These are phyloP conservation scores for Endocalyx cinctus DNA, from an alignment of 2,329 filamentous ascomycete species.

Conservation along the genomic window DNA sequence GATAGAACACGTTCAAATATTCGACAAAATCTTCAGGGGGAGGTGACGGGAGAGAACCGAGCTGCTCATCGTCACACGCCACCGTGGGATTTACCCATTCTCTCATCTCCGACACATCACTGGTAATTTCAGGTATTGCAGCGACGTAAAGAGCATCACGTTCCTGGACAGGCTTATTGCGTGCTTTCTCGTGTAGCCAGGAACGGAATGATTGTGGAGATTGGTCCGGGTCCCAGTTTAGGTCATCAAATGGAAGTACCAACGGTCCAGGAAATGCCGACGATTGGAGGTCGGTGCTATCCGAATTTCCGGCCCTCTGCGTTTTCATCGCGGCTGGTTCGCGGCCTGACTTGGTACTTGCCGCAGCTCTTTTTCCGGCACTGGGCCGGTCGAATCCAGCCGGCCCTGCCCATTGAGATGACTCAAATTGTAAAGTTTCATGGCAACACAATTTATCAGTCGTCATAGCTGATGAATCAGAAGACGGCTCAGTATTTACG, in stretches of 20 bases:
- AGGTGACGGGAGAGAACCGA: conserved; percentile 15
- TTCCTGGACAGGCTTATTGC: conserved; percentile 43
- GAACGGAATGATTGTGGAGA: conserved; percentile 47
- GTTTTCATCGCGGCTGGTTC: conserved; percentile 10
- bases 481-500: no score
- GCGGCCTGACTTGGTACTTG: conserved; percentile 23
- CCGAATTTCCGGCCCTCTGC: conserved; percentile 5
- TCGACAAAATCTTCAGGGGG: conserved; percentile 24
- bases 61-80: not conserved
- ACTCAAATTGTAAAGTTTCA: conserved; percentile 19
- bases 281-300: conserved; percentile 13
- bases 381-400: conserved; percentile 25
- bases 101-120: conserved; percentile 32
- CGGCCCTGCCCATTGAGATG: conserved; percentile 25
- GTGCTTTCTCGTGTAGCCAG: conserved; percentile 41
- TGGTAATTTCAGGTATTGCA: conserved; percentile 35
- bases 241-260: conserved; percentile 54
- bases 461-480: no score
- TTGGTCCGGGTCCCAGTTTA: conserved; percentile 48
- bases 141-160: conserved; percentile 52
- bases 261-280: conserved; percentile 53
- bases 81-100: conserved; percentile 35
- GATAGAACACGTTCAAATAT: conserved; percentile 45
- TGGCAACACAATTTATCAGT: no score
- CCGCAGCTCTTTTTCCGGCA: conserved; percentile 24